A percentile compares a stretch with the other conserved stretches of the same genome.
Evolutionary conservation across 2,329 filamentous ascomycete species (phyloP).

Genomic region (Exophiala calicioides): DNA sequence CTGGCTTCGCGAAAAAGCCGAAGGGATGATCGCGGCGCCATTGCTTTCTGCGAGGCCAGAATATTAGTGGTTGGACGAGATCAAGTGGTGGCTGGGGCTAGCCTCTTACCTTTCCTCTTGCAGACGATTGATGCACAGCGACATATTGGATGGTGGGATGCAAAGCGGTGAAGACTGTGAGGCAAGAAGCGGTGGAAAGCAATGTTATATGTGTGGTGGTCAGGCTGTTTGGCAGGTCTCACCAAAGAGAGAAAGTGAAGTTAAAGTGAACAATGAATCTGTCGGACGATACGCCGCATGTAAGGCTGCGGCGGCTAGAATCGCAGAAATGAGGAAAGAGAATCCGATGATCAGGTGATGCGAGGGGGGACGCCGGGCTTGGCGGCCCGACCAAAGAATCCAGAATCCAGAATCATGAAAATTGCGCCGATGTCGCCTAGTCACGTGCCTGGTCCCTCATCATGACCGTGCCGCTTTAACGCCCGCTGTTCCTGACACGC

Average conservation of each 20-base stretch:
- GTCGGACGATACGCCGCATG: too few relatives aligned
- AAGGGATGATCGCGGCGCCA: constrained; percentile 98
- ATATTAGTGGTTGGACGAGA: constrained; percentile 22
- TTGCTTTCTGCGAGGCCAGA: constrained; percentile 70
- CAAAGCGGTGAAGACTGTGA: background rate
- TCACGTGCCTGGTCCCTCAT: too few relatives aligned
- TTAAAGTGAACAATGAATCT: background rate
- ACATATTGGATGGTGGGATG: constrained; percentile 57
- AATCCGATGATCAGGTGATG: background rate
- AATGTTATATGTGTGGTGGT: background rate
- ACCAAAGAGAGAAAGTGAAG: constrained; percentile 10
- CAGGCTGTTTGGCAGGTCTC: background rate
- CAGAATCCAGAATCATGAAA: too few relatives aligned
- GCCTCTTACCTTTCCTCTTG: constrained; percentile 75
- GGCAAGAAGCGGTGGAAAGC: background rate
- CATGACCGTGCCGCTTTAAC: too few relatives aligned
- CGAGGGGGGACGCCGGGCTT: background rate
- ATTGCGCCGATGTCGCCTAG: too few relatives aligned
- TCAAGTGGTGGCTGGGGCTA: constrained; percentile 31
- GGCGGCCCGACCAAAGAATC: too few relatives aligned
- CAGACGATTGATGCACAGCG: constrained; percentile 82
- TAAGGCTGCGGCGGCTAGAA: constrained; percentile 9
- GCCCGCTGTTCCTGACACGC: too few relatives aligned
- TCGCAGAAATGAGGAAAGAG: too few relatives aligned
- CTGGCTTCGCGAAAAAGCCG: constrained; percentile 90